Percentiles rank a stretch among this genome's conserved stretches.
phyloP scores from a whole-genome alignment of 805 yeast species.

The Kluyveromyces nonfermentans region DNA sequence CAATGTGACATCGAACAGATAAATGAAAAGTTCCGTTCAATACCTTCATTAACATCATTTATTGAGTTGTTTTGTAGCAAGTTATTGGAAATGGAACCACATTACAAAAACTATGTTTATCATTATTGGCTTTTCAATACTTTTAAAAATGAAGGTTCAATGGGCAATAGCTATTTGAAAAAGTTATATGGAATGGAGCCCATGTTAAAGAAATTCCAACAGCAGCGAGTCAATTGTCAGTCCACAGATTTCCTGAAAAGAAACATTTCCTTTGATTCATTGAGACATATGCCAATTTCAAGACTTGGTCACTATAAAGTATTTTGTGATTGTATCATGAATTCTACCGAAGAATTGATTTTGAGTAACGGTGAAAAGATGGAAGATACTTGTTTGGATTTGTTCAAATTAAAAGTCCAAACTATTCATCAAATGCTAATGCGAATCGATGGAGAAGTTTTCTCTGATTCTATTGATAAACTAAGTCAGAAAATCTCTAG shows the following conservation, averaged over 20 bases:
- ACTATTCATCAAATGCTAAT: neutral
- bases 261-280: conserved; percentile 2
- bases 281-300: conserved; percentile 3
- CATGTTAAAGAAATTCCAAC: conserved; percentile 3
- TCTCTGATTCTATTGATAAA: neutral
- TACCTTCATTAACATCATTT: neutral
- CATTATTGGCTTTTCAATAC: conserved; percentile 3
- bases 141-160: conserved; percentile 1
- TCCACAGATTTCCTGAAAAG: conserved; percentile 2
- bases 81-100: conserved; percentile 1
- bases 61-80: neutral
- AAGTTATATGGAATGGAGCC: conserved; percentile 2
- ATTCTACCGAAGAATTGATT: neutral
- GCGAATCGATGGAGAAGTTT: conserved; percentile 1
- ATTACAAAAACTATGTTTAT: conserved; percentile 1
- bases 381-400: neutral
- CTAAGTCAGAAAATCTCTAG: neutral
- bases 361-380: neutral
- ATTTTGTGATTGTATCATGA: neutral
- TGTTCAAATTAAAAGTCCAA: neutral
- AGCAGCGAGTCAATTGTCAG: conserved; percentile 3
- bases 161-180: neutral
- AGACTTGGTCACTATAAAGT: conserved; percentile 3
- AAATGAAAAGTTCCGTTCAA: conserved; percentile 1
- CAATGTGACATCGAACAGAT: neutral